Conservation (phyloP, 1,284 basidiomycete species). For the Melanopsichium pennsylvanicum region DNA sequence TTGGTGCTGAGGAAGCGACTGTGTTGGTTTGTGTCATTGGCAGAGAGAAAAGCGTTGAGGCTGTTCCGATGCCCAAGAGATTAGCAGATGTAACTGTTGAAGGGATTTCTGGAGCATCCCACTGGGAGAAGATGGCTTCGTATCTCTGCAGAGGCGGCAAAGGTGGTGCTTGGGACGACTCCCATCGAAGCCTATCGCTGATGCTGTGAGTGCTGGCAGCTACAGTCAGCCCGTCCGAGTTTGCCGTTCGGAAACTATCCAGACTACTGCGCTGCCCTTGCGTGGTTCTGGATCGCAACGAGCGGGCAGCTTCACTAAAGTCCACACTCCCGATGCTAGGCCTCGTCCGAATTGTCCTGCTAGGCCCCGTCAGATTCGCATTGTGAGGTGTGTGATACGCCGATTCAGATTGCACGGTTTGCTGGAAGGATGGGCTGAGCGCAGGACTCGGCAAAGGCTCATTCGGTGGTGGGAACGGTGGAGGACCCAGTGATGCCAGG, state of each 20-base stretch:
- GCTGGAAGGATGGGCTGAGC: conserved; percentile 28
- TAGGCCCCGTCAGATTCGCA: conserved; percentile 10
- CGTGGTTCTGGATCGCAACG: conserved; percentile 16
- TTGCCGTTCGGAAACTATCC: conserved; percentile 38
- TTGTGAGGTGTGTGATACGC: conserved; percentile 21
- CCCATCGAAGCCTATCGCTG: conserved; percentile 4
- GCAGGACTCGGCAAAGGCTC: conserved; percentile 37
- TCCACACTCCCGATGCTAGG: no score
- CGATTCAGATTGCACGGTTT: conserved; percentile 18
- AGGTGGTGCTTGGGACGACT: conserved; percentile 12
- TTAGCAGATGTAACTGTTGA: neutral
- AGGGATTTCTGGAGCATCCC: conserved; percentile 2
- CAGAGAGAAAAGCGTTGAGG: conserved; percentile 13
- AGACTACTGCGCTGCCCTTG: conserved; percentile 25
- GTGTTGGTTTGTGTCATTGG: conserved; percentile 30
- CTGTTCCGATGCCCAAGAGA: conserved; percentile 4
- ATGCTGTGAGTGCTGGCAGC: conserved; percentile 17
- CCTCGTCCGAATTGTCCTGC: conserved; percentile 5
- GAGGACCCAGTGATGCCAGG: conserved; percentile 28
- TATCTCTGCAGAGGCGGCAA: conserved; percentile 32
- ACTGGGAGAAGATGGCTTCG: conserved; percentile 30
- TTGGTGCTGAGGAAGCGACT: conserved; percentile 17
- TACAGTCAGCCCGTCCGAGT: conserved; percentile 25
- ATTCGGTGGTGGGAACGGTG: conserved; percentile 44
- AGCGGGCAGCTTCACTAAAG: conserved; percentile 18